Base-by-base conservation (phyloP, 1,284 basidiomycete species). In the Coniferiporia sulphurascens region DNA sequence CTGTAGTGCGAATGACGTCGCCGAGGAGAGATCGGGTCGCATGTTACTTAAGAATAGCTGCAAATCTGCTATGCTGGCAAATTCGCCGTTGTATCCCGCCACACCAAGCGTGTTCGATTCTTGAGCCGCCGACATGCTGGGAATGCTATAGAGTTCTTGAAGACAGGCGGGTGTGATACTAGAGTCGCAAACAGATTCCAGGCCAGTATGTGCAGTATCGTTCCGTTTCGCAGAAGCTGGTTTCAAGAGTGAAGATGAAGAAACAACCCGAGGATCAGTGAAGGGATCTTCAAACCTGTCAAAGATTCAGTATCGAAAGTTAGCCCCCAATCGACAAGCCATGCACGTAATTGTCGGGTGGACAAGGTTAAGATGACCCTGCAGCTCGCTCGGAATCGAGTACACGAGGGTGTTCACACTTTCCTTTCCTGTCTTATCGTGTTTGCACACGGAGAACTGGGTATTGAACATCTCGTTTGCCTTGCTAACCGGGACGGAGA, bases 341-440 rank as follows among this genome's bases (percentile, higher is more conserved):
- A 46, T 58, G 10, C 49, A 65, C 65, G 62, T 62, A 32, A 63
- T 58, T 5, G 68, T 69, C 9, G 72, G 72, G 55, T 72, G 71
- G 7, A 72, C 66, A 36, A 66, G 55, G 41, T 64, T 48, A 48
- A 66, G 50, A 52, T 65, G 63, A 10, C 63, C 58, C 46, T 64
- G 53, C 36, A 66, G 59, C 15, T 48, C 55, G 4, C 53, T 55
- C n/a, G 65, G 65, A 17, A 66, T 61, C 9, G 65, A 66, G 59
- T 66, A 65, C 3, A 62, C 56, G 1, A 65, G 60, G 2, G 65
- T n/a, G 15, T 63, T 61, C 10, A 65, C 52, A n/a, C 48, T 52
- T 46, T 59, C 48, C 50, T 57, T 57, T 19, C 64, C 64, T 15
- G 56, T 63, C 34, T 58, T 49, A 22, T 59, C 38, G 41, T 65